A percentile compares a stretch with the other conserved stretches of the same genome.
phyloP scores from a whole-genome alignment of 1,284 basidiomycete species.

The Tylopilus orsonianus region DNA sequence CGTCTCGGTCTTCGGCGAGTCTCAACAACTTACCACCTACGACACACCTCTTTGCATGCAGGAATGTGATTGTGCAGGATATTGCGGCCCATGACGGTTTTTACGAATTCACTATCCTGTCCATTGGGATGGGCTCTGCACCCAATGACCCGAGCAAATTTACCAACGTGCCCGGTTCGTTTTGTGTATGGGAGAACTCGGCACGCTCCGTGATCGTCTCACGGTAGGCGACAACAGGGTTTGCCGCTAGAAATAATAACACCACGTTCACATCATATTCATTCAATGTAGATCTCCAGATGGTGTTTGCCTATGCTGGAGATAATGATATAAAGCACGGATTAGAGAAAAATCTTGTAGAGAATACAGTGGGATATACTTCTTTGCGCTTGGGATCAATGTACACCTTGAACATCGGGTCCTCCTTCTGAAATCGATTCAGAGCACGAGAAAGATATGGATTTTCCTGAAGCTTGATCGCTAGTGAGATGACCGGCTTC shows the following conservation, averaged over 20 bases:
- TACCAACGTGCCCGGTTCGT: slow-evolving; percentile 96
- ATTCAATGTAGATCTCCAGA: slow-evolving; percentile 98
- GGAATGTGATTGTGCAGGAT: slow-evolving; percentile 93
- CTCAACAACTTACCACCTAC: neutral
- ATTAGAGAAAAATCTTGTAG: slow-evolving; percentile 3
- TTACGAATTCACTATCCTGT: slow-evolving; percentile 86
- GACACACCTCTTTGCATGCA: slow-evolving; percentile 84
- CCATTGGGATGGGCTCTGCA: slow-evolving; percentile 85
- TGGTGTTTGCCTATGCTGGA: slow-evolving; percentile 99
- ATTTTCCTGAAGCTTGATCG: slow-evolving; percentile 91
- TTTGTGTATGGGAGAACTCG: slow-evolving; percentile 95
- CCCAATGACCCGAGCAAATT: slow-evolving; percentile 93
- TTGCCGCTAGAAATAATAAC: slow-evolving; percentile 94
- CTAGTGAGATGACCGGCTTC: slow-evolving; percentile 96
- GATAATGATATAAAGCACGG: slow-evolving; percentile 83
- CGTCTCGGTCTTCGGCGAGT: neutral
- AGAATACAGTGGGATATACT: slow-evolving; percentile 40
- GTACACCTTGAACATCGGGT: slow-evolving; percentile 98
- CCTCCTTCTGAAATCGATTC: slow-evolving; percentile 98
- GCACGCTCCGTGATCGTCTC: slow-evolving; percentile 88
- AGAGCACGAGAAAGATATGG: slow-evolving; percentile 97
- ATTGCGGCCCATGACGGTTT: slow-evolving; percentile 88
- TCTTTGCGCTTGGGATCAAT: slow-evolving; percentile 94
- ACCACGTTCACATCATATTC: slow-evolving; percentile 98
- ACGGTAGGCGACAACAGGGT: slow-evolving; percentile 94